phyloP scores from a whole-genome alignment of 1,139 yeast species.

The Meyerozyma guilliermondii region DNA sequence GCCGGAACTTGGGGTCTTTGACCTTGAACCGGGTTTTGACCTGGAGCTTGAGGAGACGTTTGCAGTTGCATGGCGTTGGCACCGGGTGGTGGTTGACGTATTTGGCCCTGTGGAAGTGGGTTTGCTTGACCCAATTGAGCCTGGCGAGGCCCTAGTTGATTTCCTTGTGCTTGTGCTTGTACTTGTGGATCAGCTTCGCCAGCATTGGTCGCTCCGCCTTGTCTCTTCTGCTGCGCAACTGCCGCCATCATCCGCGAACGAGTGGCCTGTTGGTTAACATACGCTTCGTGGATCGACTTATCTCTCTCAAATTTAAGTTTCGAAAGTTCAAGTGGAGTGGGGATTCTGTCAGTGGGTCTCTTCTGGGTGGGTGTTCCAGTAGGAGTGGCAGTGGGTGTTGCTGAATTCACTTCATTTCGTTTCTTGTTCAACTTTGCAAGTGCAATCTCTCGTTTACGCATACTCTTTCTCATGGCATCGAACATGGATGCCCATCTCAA shows the following conservation, averaged over 20 bases:
- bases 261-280: slow-evolving; percentile 48
- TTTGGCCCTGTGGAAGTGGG: slow-evolving; percentile 3
- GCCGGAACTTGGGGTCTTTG: slow-evolving; percentile 2
- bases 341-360: slow-evolving; percentile 36
- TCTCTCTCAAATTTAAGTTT: slow-evolving; percentile 81
- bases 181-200: slow-evolving; percentile 3
- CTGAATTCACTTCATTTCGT: slow-evolving; percentile 10
- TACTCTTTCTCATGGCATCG: slow-evolving; percentile 88
- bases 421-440: slow-evolving; percentile 30
- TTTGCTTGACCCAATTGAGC: slow-evolving; percentile 2
- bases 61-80: background rate
- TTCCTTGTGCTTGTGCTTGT: slow-evolving; percentile 5
- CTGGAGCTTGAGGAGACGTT: slow-evolving; percentile 2
- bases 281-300: slow-evolving; percentile 73
- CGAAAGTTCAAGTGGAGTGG: slow-evolving; percentile 81
- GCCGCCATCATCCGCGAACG: slow-evolving; percentile 38
- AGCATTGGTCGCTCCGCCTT: slow-evolving; percentile 6
- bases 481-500: slow-evolving; percentile 95
- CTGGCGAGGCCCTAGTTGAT: slow-evolving; percentile 4
- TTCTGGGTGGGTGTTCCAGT: slow-evolving; percentile 9
- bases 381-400: slow-evolving; percentile 2
- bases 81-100: background rate
- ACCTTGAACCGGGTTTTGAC: background rate
- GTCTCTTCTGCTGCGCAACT: slow-evolving; percentile 21
- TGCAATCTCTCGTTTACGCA: slow-evolving; percentile 74